phyloP scores from a whole-genome alignment of 129 eudicot species.

The Heracleum sosnowskyi region DNA sequence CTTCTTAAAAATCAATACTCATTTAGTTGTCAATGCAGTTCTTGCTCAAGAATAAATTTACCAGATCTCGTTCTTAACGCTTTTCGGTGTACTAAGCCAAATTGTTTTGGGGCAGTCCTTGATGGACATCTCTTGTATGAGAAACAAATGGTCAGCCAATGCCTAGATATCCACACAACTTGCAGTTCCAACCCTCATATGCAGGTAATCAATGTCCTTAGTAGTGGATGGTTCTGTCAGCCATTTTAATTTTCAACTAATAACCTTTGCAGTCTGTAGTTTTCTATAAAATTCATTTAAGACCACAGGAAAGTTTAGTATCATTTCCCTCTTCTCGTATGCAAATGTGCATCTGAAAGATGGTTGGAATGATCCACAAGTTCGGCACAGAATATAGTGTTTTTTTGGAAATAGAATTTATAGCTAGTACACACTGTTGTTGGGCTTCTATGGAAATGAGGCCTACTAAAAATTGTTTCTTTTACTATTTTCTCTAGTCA shows the following conservation, averaged over 20 bases:
- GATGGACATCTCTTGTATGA: slow-evolving; percentile 36
- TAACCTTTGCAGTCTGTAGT: not conserved
- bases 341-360: not conserved
- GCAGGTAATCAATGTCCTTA: slow-evolving; percentile 31
- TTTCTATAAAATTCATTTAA: not conserved
- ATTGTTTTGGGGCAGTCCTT: slow-evolving; percentile 72
- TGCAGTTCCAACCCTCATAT: slow-evolving; percentile 16
- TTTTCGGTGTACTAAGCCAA: slow-evolving; percentile 51
- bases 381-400: not conserved
- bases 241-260: not conserved
- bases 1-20: slow-evolving; percentile 60
- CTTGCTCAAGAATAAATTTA: slow-evolving; percentile 59
- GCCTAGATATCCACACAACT: slow-evolving; percentile 14
- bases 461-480: not conserved
- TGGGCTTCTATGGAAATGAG: not conserved
- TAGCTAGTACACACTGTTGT: not conserved
- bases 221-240: not conserved
- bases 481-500: not conserved
- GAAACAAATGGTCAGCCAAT: slow-evolving; percentile 34
- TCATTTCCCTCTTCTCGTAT: not conserved
- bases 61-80: slow-evolving; percentile 68
- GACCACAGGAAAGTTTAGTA: not conserved
- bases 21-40: slow-evolving; percentile 62
- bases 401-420: not conserved
- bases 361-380: not conserved